Conservation (phyloP, 768 basidiomycete species). For the Coprinellus micaceus region DNA sequence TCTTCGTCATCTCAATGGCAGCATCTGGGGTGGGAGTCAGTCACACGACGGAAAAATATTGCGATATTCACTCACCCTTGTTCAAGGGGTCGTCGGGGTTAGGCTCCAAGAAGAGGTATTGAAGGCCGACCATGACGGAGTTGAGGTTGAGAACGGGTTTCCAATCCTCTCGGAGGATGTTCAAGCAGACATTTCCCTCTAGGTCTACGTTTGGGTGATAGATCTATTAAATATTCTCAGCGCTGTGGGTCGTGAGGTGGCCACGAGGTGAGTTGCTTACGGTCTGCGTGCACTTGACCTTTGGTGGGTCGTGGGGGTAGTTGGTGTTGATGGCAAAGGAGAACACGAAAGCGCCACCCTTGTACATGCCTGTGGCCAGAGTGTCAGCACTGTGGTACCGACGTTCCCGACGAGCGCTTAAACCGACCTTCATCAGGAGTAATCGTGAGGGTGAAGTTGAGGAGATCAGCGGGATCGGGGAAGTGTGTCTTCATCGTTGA, state of each 20-base stretch:
- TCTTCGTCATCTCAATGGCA: constrained; percentile 88
- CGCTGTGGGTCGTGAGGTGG: neutral
- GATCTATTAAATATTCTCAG: constrained; percentile 53
- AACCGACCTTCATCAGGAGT: constrained; percentile 90
- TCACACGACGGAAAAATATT: constrained; percentile 1
- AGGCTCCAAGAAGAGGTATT: constrained; percentile 97
- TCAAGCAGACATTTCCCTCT: constrained; percentile 97
- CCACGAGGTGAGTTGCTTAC: constrained; percentile 42
- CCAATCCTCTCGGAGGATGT: constrained; percentile 99
- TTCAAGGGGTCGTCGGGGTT: constrained; percentile 98
- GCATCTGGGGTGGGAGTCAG: constrained; percentile 61
- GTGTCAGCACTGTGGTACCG: neutral
- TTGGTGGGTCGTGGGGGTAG: constrained; percentile 99
- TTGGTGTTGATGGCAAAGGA: constrained; percentile 95
- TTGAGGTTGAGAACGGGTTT: constrained; percentile 97
- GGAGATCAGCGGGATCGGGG: constrained; percentile 87
- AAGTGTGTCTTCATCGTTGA: constrained; percentile 95
- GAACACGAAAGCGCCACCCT: constrained; percentile 90
- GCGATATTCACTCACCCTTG: constrained; percentile 63
- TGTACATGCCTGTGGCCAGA: constrained; percentile 83
- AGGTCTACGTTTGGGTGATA: constrained; percentile 99
- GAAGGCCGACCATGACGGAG: constrained; percentile 96
- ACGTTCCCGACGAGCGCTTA: neutral
- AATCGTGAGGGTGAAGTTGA: constrained; percentile 95
- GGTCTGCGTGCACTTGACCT: constrained; percentile 95